phyloP scores from a whole-genome alignment of 768 basidiomycete genomes.

The Boletus tomentosulus region DNA sequence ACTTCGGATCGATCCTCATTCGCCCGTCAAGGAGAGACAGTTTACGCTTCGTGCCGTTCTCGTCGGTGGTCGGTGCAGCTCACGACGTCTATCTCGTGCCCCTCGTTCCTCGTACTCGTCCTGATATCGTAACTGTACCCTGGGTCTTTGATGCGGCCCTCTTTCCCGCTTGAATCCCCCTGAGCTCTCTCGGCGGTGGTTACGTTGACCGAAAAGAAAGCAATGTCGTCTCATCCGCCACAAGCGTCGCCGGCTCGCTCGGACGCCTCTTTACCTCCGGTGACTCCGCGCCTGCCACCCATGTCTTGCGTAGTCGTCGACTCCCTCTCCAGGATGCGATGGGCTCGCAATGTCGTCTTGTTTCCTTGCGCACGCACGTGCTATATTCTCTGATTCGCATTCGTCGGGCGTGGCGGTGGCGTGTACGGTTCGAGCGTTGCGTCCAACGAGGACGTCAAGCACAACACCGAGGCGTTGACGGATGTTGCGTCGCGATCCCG shows the following conservation, averaged over 20 bases:
- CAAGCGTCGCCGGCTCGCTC: slow-evolving; percentile 49
- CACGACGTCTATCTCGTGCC: slow-evolving; percentile 24
- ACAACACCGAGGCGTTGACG: slow-evolving; percentile 51
- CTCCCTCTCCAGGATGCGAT: slow-evolving; percentile 45
- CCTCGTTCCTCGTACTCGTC: not conserved
- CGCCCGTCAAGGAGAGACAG: slow-evolving; percentile 40
- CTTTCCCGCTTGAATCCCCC: slow-evolving; percentile 52
- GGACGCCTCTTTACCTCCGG: slow-evolving; percentile 59
- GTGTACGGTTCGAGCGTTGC: slow-evolving; percentile 45
- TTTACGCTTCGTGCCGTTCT: slow-evolving; percentile 50
- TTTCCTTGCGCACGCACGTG: slow-evolving; percentile 19
- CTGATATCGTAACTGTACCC: slow-evolving; percentile 15
- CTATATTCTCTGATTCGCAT: slow-evolving; percentile 39
- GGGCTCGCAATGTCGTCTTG: slow-evolving; percentile 41
- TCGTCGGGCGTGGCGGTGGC: slow-evolving; percentile 66
- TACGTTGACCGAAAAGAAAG: slow-evolving; percentile 65
- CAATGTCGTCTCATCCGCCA: slow-evolving; percentile 16
- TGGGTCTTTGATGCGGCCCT: slow-evolving; percentile 62
- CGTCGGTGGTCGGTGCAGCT: slow-evolving; percentile 49
- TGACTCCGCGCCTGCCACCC: slow-evolving; percentile 57
- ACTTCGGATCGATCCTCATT: slow-evolving; percentile 51
- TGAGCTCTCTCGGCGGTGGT: slow-evolving; percentile 45
- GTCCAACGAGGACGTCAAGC: slow-evolving; percentile 36
- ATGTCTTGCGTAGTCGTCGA: slow-evolving; percentile 40
- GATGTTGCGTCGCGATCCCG: slow-evolving; percentile 46